These are phyloP conservation scores for Trypanosoma platydactyli DNA, from an alignment of 208 protist species.

Conservation along the genomic window DNA sequence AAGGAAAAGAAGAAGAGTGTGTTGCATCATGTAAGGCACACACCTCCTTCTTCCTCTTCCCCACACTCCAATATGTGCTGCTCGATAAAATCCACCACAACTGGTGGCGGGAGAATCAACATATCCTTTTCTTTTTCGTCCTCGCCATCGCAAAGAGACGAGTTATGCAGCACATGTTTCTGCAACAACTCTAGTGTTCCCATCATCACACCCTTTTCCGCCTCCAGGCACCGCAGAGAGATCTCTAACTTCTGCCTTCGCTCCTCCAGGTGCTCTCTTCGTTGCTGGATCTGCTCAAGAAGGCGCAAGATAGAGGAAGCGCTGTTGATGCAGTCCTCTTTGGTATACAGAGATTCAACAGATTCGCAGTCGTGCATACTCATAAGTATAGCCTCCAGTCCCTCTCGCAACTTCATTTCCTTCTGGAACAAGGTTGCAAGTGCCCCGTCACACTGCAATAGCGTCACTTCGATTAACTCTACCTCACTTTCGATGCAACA, in stretches of 20 bases:
- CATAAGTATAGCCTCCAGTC: slow-evolving; percentile 18
- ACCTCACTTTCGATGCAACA: slow-evolving; percentile 5
- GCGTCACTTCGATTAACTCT: neutral
- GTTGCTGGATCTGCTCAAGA: slow-evolving; percentile 10
- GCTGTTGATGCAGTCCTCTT: neutral
- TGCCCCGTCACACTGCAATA: slow-evolving; percentile 16
- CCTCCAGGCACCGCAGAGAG: slow-evolving; percentile 16
- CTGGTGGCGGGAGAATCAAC: slow-evolving; percentile 5
- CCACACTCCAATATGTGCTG: slow-evolving; percentile 4
- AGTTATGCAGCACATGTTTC: neutral
- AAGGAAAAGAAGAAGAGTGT: neutral
- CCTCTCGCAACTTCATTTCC: slow-evolving; percentile 17
- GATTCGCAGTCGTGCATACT: slow-evolving; percentile 8
- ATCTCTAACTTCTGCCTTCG: slow-evolving; percentile 8
- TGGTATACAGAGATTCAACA: neutral
- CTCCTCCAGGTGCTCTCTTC: slow-evolving; percentile 19
- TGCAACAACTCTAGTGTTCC: slow-evolving; percentile 10
- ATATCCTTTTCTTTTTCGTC: neutral
- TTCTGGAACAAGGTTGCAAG: slow-evolving; percentile 9
- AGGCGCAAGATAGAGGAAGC: slow-evolving; percentile 5
- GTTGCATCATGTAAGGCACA: neutral
- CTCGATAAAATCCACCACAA: slow-evolving; percentile 23
- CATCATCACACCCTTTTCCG: slow-evolving; percentile 7
- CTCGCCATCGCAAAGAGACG: neutral
- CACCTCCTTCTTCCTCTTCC: neutral